A percentile compares a stretch with the other conserved stretches of the same genome.
Conservation (phyloP, 352 stramenopile species). For the Phytopythium aichiense region DNA sequence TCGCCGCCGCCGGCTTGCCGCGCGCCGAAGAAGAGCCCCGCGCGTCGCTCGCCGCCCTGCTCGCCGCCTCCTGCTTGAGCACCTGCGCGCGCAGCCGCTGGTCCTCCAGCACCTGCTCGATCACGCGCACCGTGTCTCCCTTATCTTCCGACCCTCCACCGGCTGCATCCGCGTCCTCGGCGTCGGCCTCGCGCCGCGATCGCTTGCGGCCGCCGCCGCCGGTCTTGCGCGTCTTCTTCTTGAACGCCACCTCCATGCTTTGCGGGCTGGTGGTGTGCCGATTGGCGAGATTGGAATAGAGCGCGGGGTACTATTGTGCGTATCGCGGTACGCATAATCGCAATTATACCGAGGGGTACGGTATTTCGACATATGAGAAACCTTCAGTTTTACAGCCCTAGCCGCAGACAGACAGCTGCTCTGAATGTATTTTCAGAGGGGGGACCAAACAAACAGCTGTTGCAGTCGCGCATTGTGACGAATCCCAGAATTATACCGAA, state of each 20-base stretch:
- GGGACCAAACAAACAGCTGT: not conserved
- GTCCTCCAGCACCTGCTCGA: conserved; percentile 71
- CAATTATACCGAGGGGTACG: not conserved
- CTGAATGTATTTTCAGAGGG: not conserved
- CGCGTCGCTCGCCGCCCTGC: conserved; percentile 11
- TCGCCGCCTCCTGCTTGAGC: conserved; percentile 26
- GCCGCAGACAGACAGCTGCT: not conserved
- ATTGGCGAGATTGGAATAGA: not conserved
- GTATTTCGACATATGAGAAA: not conserved
- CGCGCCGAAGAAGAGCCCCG: not conserved
- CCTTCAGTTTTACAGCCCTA: not conserved
- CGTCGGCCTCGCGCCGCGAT: conserved; percentile 15
- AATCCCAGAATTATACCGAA: too few relatives aligned
- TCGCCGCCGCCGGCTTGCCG: conserved; percentile 6
- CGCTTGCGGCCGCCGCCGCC: conserved; percentile 29
- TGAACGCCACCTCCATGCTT: conserved; percentile 40
- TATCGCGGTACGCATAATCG: not conserved
- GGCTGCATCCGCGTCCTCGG: conserved; percentile 15
- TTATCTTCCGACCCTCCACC: conserved; percentile 9
- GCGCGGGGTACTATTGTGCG: not conserved
- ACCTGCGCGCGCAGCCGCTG: conserved; percentile 52
- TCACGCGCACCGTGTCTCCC: conserved; percentile 42
- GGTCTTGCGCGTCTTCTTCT: conserved; percentile 46
- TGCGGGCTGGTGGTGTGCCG: not conserved
- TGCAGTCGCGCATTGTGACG: not conserved